Conservation (phyloP, 345 rosid species). For the Citrus cavaleriei region DNA sequence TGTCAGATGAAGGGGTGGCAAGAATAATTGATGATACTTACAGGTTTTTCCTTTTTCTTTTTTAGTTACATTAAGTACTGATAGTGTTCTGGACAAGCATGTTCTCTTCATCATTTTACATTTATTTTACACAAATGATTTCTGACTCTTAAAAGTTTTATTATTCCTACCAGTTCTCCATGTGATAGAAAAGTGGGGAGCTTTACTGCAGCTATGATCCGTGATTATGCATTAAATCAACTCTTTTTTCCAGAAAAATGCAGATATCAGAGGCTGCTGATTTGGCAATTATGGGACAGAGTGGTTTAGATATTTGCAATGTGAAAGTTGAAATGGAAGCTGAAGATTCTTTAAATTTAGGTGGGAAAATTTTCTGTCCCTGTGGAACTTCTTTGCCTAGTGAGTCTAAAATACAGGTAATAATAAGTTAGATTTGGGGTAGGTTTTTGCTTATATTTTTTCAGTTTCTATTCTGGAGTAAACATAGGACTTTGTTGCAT, state of each 20-base stretch:
- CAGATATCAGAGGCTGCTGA: conserved; percentile 25
- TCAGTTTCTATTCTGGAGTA: neutral
- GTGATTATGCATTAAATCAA: conserved; percentile 1
- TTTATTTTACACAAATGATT: neutral
- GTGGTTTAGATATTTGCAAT: conserved; percentile 8
- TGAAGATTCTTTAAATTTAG: conserved; percentile 10
- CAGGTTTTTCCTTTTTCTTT: conserved; percentile 21
- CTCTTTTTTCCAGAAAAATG: conserved; percentile 32
- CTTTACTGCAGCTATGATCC: neutral
- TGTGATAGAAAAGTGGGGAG: neutral
- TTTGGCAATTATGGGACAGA: conserved; percentile 18
- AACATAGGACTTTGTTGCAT: neutral
- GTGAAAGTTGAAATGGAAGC: conserved; percentile 16
- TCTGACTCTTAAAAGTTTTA: neutral
- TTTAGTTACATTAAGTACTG: neutral
- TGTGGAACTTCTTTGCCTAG: conserved; percentile 26
- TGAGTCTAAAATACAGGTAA: conserved; percentile 32
- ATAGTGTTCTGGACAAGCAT: neutral
- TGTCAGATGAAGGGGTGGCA: conserved; percentile 22
- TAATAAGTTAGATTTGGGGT: neutral
- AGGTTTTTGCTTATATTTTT: neutral
- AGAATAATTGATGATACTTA: conserved; percentile 29
- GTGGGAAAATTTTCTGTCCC: conserved; percentile 25
- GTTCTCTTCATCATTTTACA: neutral
- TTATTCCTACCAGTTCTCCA: neutral